A percentile compares a stretch with the other conserved stretches of the same genome.
phyloP scores from a whole-genome alignment of 192 early-diverging fungal species.

The Linderina pennispora region DNA sequence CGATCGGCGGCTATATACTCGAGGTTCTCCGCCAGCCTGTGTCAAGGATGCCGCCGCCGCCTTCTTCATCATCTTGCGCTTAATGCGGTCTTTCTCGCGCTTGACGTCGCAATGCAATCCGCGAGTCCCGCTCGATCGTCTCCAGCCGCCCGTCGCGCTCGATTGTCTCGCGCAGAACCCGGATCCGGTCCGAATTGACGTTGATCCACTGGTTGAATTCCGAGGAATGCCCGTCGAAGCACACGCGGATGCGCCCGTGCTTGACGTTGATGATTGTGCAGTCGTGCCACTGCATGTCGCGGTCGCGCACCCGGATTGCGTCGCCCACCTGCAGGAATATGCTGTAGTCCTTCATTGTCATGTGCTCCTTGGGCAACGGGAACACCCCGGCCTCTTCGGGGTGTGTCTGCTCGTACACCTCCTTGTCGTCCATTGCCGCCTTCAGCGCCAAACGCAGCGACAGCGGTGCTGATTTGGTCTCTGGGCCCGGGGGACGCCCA shows the following conservation, averaged over 20 bases:
- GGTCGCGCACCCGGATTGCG: conserved; percentile 36
- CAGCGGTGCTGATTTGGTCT: conserved; percentile 16
- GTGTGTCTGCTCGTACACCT: conserved; percentile 7
- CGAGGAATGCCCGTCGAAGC: conserved; percentile 26
- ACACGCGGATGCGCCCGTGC: conserved; percentile 36
- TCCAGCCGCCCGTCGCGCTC: conserved; percentile 30
- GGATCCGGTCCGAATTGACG: conserved; percentile 43
- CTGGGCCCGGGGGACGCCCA: conserved; percentile 17
- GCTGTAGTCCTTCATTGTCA: conserved; percentile 39
- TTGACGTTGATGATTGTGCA: conserved; percentile 39
- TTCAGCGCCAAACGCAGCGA: conserved; percentile 28
- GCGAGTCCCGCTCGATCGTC: conserved; percentile 20
- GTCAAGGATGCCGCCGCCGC: conserved; percentile 28
- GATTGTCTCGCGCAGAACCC: conserved; percentile 30
- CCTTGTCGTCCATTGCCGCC: conserved; percentile 9
- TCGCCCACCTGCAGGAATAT: conserved; percentile 35
- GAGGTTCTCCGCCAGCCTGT: conserved; percentile 32
- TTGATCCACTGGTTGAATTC: conserved; percentile 42
- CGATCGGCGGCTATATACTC: too few species aligned
- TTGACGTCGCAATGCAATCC: conserved; percentile 13
- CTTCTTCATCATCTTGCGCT: conserved; percentile 16
- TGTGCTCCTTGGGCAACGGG: conserved; percentile 38
- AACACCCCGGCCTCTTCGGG: conserved; percentile 18
- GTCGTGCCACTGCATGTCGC: conserved; percentile 44
- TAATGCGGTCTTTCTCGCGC: too few species aligned